Evolutionary conservation across 495 filamentous ascomycete species (phyloP).

Genomic region (Geopyxis carbonaria): DNA sequence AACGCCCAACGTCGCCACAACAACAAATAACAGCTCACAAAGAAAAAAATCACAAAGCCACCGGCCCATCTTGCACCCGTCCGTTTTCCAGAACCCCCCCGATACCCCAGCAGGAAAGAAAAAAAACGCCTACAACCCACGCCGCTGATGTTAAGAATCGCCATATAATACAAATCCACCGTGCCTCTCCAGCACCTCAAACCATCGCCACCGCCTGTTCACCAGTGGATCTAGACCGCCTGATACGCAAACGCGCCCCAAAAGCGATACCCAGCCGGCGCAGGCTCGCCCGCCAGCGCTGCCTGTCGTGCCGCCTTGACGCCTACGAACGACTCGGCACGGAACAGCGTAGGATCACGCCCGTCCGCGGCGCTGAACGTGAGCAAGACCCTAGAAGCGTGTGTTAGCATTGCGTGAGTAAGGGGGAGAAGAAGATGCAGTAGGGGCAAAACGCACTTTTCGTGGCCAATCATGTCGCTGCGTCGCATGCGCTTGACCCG

Average conservation of each 20-base stretch:
- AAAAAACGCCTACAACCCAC: no score
- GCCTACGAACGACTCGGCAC: conserved; percentile 1
- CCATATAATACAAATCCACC: no score
- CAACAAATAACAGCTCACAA: no score
- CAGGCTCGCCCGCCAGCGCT: conserved; percentile 5
- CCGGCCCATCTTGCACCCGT: no score
- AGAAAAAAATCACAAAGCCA: no score
- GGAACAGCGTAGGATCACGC: neutral
- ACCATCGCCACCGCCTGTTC: neutral
- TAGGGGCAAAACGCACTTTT: conserved; percentile 8
- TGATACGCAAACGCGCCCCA: conserved; percentile 18
- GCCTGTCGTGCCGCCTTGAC: conserved; percentile 5
- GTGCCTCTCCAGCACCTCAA: no score
- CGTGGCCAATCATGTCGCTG: conserved; percentile 9
- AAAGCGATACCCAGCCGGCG: conserved; percentile 7
- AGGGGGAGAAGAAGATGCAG: neutral
- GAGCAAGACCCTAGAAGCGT: conserved; percentile 1
- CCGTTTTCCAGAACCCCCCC: no score
- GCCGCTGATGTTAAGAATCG: no score
- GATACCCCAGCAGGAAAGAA: no score
- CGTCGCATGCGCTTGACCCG: conserved; percentile 6
- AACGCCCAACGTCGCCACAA: no score
- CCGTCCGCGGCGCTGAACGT: neutral
- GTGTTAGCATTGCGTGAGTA: neutral
- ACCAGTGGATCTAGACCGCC: neutral